Percentiles rank a stretch among this genome's conserved stretches.
Conservation (phyloP, 2,329 filamentous ascomycete genomes). For the Monascus ruber region DNA sequence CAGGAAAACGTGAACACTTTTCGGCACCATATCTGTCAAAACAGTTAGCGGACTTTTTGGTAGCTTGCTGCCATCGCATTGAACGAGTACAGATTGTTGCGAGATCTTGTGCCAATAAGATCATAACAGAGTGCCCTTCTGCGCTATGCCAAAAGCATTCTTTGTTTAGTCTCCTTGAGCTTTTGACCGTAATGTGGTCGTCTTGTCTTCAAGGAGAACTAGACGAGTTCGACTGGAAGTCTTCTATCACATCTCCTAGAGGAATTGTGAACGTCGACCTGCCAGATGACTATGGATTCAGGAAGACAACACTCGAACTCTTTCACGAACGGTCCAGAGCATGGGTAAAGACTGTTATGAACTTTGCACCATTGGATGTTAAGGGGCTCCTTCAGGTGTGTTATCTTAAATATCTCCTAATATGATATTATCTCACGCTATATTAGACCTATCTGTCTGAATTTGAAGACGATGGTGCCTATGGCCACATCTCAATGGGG, state of each 20-base stretch:
- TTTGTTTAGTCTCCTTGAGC: conserved; percentile 81
- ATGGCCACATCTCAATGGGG: conserved; percentile 84
- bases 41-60: conserved; percentile 76
- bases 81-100: conserved; percentile 83
- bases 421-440: background rate
- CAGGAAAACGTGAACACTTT: conserved; percentile 61
- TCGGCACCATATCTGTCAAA: conserved; percentile 84
- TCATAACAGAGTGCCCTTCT: conserved; percentile 75
- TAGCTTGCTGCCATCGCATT: conserved; percentile 86
- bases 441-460: conserved; percentile 81
- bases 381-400: conserved; percentile 69
- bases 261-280: conserved; percentile 75
- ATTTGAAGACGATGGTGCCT: conserved; percentile 80
- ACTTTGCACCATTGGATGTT: conserved; percentile 79
- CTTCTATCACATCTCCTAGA: conserved; percentile 64
- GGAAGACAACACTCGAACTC: conserved; percentile 64
- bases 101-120: conserved; percentile 68
- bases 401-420: background rate
- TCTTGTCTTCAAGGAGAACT: conserved; percentile 91
- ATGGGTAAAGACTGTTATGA: conserved; percentile 74
- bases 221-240: conserved; percentile 80
- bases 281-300: conserved; percentile 83
- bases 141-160: conserved; percentile 82
- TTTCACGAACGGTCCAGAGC: conserved; percentile 64
- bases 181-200: conserved; percentile 88